Conservation (phyloP, 768 basidiomycete species). For the Podaxis pistillaris region DNA sequence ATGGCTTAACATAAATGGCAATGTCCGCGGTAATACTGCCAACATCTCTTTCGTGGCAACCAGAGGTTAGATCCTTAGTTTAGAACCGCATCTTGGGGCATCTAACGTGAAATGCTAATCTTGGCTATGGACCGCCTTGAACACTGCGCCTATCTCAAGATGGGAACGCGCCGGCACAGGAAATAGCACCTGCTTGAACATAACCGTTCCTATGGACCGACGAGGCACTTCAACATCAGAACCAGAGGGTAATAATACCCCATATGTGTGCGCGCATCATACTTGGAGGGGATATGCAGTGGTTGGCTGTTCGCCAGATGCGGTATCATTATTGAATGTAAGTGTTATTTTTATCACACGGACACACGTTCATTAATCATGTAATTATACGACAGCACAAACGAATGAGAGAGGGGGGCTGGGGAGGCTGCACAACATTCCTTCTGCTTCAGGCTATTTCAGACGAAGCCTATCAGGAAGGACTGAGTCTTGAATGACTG, state of each 20-base stretch:
- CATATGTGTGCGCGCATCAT: background rate
- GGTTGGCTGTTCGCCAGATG: background rate
- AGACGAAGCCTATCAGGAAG: no score
- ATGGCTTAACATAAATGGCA: background rate
- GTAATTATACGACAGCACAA: background rate
- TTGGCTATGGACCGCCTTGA: no score
- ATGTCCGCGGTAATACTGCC: background rate
- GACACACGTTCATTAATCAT: slow-evolving; percentile 5
- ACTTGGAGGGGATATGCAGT: background rate
- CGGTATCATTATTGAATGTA: background rate
- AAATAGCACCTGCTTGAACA: no score
- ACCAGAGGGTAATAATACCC: background rate
- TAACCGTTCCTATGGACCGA: background rate
- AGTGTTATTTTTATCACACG: background rate
- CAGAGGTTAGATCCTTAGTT: background rate
- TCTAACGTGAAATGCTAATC: no score
- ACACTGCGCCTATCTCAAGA: no score
- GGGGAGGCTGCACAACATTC: no score
- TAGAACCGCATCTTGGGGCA: no score
- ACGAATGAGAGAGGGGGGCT: background rate
- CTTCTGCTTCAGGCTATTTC: background rate
- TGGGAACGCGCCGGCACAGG: no score
- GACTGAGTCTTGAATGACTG: no score
- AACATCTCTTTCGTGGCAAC: background rate
- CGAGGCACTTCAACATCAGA: background rate